Percentiles rank a stretch among this genome's conserved stretches.
Conservation (phyloP, 2,329 filamentous ascomycete genomes). For the Penicillium sp. region DNA sequence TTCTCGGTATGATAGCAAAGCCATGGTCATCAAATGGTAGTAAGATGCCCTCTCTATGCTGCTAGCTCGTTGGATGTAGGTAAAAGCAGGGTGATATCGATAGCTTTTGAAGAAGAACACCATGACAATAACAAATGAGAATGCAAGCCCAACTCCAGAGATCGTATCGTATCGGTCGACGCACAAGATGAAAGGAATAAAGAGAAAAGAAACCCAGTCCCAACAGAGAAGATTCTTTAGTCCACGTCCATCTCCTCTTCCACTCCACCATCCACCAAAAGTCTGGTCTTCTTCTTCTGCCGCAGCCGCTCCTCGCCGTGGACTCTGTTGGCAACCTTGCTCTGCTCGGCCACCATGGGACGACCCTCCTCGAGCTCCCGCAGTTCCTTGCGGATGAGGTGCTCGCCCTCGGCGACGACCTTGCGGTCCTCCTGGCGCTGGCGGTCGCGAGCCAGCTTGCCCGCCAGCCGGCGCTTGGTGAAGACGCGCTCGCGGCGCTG, state of each 20-base stretch:
- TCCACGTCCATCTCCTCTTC: slow-evolving; percentile 51
- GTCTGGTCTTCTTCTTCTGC: slow-evolving; percentile 45
- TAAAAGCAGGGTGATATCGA: slow-evolving; percentile 25
- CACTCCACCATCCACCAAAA: slow-evolving; percentile 45
- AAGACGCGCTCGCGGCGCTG: slow-evolving; percentile 80
- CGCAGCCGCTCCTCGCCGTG: slow-evolving; percentile 43
- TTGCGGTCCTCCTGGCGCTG: slow-evolving; percentile 78
- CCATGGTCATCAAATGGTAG: background rate
- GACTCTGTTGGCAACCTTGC: slow-evolving; percentile 37
- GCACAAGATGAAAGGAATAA: too few relatives aligned
- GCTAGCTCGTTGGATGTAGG: slow-evolving; percentile 1
- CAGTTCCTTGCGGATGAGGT: slow-evolving; percentile 74
- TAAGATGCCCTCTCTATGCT: slow-evolving; percentile 1
- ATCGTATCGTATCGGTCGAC: slow-evolving; percentile 28
- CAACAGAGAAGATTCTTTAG: slow-evolving; percentile 28
- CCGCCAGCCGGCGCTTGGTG: slow-evolving; percentile 90
- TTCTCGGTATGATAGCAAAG: too few relatives aligned
- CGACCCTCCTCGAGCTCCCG: slow-evolving; percentile 55
- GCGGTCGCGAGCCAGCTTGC: slow-evolving; percentile 69
- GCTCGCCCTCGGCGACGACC: slow-evolving; percentile 86
- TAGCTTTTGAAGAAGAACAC: slow-evolving; percentile 27
- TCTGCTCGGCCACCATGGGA: slow-evolving; percentile 34
- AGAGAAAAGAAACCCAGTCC: slow-evolving; percentile 9
- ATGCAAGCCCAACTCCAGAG: slow-evolving; percentile 28
- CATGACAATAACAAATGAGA: slow-evolving; percentile 20